phyloP scores from a whole-genome alignment of 129 eudicot genomes.

The Lactuca sativa region DNA sequence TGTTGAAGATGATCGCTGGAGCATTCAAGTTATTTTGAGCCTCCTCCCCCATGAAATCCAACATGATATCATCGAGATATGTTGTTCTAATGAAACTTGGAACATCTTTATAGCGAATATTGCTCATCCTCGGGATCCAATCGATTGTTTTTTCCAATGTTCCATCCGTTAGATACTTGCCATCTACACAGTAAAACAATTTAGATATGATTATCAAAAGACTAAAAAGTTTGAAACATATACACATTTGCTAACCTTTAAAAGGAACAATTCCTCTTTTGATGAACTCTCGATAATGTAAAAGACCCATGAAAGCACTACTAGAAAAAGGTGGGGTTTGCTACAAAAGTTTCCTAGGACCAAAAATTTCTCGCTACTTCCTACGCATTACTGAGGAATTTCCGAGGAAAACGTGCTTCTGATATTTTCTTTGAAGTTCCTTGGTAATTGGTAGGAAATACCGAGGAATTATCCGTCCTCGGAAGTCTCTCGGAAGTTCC shows the following conservation, averaged over 20 bases:
- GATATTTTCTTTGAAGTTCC: too few species aligned
- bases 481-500: too few species aligned
- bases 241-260: constrained; percentile 32
- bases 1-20: constrained; percentile 59
- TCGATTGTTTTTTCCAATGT: constrained; percentile 47
- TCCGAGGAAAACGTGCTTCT: too few species aligned
- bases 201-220: too few species aligned
- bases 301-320: constrained; percentile 49
- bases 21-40: constrained; percentile 48
- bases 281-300: constrained; percentile 54
- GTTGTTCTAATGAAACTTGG: constrained; percentile 67
- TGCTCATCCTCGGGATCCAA: constrained; percentile 60
- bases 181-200: constrained; percentile 37
- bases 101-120: constrained; percentile 50
- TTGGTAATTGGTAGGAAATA: too few species aligned
- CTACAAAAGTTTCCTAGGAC: too few species aligned
- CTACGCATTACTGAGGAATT: too few species aligned
- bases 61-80: constrained; percentile 60
- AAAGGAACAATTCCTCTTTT: constrained; percentile 55
- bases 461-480: too few species aligned
- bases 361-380: too few species aligned
- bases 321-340: too few species aligned
- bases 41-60: constrained; percentile 59
- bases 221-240: background rate
- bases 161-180: constrained; percentile 50